A percentile compares a stretch with the other conserved stretches of the same genome.
These are phyloP conservation scores for Suillus decipiens DNA, from an alignment of 768 basidiomycete genomes.

Conservation along the genomic window DNA sequence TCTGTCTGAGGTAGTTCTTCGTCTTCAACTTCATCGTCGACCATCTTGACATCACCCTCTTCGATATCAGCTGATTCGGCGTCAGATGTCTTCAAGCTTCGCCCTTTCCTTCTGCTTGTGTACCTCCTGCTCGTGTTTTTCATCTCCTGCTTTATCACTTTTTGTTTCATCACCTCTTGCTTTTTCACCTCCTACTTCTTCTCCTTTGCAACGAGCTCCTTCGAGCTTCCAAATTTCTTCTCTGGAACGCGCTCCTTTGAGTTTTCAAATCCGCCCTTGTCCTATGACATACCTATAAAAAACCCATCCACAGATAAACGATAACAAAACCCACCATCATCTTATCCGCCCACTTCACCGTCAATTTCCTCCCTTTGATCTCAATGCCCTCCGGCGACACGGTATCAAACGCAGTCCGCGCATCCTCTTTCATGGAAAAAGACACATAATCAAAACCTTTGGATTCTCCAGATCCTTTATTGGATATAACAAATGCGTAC, in stretches of 20 bases:
- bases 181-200: conserved; percentile 47
- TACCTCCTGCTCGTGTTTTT: conserved; percentile 36
- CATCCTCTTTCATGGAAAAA: conserved; percentile 89
- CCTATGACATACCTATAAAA: background rate
- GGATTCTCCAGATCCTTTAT: conserved; percentile 70
- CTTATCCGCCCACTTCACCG: conserved; percentile 78
- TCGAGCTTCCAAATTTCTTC: conserved; percentile 45
- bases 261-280: background rate
- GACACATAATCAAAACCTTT: conserved; percentile 98
- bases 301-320: background rate
- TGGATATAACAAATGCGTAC: conserved; percentile 89
- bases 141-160: conserved; percentile 22
- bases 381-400: conserved; percentile 64
- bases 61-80: conserved; percentile 29
- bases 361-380: conserved; percentile 66
- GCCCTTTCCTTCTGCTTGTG: conserved; percentile 37
- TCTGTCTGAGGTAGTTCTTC: too few relatives aligned
- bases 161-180: conserved; percentile 45
- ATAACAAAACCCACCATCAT: conserved; percentile 50
- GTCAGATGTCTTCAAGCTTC: conserved; percentile 29
- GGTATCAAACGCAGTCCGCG: conserved; percentile 67
- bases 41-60: conserved; percentile 26
- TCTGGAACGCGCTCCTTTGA: conserved; percentile 47
- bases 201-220: conserved; percentile 58
- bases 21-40: conserved; percentile 33